These are phyloP conservation scores for Aureobasidium namibiae DNA, from an alignment of 2,329 filamentous ascomycete species.

Conservation along the genomic window DNA sequence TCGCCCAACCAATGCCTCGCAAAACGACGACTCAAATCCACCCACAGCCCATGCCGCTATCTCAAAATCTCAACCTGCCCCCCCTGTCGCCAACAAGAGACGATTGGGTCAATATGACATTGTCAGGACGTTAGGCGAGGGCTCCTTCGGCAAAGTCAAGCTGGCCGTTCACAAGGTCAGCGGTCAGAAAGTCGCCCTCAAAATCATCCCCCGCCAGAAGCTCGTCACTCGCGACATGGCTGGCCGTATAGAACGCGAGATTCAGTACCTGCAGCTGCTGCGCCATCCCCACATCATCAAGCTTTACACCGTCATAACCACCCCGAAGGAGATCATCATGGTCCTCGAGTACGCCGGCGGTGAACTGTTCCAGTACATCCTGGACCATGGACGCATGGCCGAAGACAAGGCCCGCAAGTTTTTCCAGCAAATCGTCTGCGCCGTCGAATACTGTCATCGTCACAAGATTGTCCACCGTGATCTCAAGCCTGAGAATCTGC, in stretches of 20 bases:
- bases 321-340: conserved; percentile 93
- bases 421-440: conserved; percentile 98
- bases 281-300: conserved; percentile 99
- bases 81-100: conserved; percentile 36
- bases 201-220: conserved; percentile 95
- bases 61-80: conserved; percentile 1
- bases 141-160: conserved; percentile 98
- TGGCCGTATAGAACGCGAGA: conserved; percentile 92
- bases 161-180: conserved; percentile 87
- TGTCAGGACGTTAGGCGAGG: conserved; percentile 84
- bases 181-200: conserved; percentile 90
- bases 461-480: conserved; percentile 99
- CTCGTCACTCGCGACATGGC: conserved; percentile 97
- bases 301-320: conserved; percentile 95
- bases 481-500: conserved; percentile 91
- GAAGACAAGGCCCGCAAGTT: conserved; percentile 92
- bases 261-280: conserved; percentile 91
- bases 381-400: conserved; percentile 83
- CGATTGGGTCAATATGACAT: conserved; percentile 89
- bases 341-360: conserved; percentile 95
- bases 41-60: background rate
- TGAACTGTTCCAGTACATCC: conserved; percentile 97
- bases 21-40: conserved; percentile 17
- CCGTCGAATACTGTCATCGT: conserved; percentile 96
- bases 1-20: conserved; percentile 15